Evolutionary conservation across 179 eudicot genomes (phyloP), one percentile per base, ranked within the genome.

Genomic region (Camellia oleifera): DNA sequence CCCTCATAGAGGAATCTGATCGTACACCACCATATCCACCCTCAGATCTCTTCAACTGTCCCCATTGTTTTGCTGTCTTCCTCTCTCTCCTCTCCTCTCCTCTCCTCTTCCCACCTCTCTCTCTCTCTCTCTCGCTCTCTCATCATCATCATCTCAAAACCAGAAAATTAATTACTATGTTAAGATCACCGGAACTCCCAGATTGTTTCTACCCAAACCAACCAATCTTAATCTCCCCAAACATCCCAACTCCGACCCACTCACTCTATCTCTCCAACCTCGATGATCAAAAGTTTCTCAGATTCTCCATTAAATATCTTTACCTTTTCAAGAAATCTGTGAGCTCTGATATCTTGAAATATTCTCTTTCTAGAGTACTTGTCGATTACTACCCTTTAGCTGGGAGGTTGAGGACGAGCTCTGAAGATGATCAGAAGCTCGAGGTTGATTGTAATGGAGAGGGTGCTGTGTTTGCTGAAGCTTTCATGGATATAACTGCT

Each of bases 351-450:
- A 50, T 32, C 56, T 74, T 95, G 11, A 92, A 89, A 69, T 20
- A 9, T 3, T 92, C 98, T 9, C 92, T 95, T 0, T 90, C 99
- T 0, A 86, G 76, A 32, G 67, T 83, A 45, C 92, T 95, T n/a
- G 87, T 90, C 4, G 86, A 91, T 42, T 95, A 94, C 86, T 95
- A 95, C 85, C 99, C 99, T 3, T 83, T 95, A 58, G 98, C 99
- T 0, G 99, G 99, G 72, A 86, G 99, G 73, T 75, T 95, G 26
- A 85, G 91, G 64, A 68, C 80, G 62, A 80, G 76, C 81, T 50
- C 4, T 4, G 83, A 81, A 69, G 86, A 86, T 72, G 86, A 90
- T 83, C 78, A 87, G 32, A 92, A 87, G 77, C 92, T 95, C 74
- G 90, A 90, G 71, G 90, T 95, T 42, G 98, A 94, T 5, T 95